Evolutionary conservation across 495 filamentous ascomycete species (phyloP), one percentile per base, ranked within the genome.

Genomic region (Aspergillus panamensis): DNA sequence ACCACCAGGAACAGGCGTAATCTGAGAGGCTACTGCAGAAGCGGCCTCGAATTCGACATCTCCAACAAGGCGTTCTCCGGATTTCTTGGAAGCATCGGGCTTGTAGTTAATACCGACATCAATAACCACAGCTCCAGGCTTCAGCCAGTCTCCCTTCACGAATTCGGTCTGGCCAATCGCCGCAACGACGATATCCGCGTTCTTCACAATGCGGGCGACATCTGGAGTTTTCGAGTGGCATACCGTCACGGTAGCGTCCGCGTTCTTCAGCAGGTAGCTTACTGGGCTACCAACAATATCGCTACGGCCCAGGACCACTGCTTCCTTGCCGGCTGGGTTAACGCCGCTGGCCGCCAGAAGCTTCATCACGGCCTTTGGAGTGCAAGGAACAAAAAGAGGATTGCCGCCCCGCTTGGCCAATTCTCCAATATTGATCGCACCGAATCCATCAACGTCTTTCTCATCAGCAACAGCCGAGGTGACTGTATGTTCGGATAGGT

Each of bases 371-470:
- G 94, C 94, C 75, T 96, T 91, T 8, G 94, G 95, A 2, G 94
- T 98, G 78, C 94, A 98, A 40, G 94, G 94, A 53, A 84, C 82
- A 71, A 97, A 98, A 35, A 89, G 79, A 19, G 94, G 95, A 48
- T 80, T 79, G 16, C 92, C 93, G 42, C 94, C 91, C 58, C 91
- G 86, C 81, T 97, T 97, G 54, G 95, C 92, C 61, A 98, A 82
- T 69, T 97, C 92, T 52, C 94, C 94, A 65, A 97, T 96, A 72
- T 96, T 97, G 60, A 82, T 79, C 30, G 89, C 85, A 40, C 95
- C 93, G 70, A 98, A 98, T 56, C 94, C 94, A 78, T 98, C 94
- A 30, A 98, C 94, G 81, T 97, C 94, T 76, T 98, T 98, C 74
- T 91, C 88, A 64, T 91, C 88, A 29, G 89, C 82, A 16, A 98